Evolutionary conservation across 2,329 filamentous ascomycete genomes (phyloP).

Genomic region (Nemania sp.): DNA sequence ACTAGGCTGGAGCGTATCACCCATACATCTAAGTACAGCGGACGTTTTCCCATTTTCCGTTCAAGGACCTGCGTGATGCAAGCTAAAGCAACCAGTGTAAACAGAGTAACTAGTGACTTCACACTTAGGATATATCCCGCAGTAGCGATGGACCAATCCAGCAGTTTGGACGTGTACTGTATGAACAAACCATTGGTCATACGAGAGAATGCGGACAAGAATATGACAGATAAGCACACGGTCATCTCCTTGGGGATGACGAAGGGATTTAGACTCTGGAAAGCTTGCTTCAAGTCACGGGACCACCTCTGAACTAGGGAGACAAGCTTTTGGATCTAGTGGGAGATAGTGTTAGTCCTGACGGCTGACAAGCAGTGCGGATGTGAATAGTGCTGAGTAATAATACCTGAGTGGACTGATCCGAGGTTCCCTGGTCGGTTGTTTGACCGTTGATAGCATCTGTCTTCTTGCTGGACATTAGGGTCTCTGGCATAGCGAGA

Average conservation of each 20-base stretch:
- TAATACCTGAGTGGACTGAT: not conserved
- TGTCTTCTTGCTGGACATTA: not conserved
- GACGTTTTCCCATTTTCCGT: conserved; percentile 9
- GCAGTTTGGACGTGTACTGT: conserved; percentile 14
- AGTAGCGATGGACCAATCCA: conserved; percentile 9
- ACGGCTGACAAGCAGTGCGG: not conserved
- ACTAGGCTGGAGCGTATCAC: conserved; percentile 10
- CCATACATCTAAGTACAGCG: conserved; percentile 13
- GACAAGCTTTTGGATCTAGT: not conserved
- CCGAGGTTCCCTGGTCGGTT: not conserved
- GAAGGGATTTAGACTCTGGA: conserved; percentile 3
- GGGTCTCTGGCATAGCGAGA: not conserved
- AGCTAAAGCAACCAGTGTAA: conserved; percentile 9
- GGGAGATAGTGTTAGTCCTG: not conserved
- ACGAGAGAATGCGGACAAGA: conserved; percentile 8
- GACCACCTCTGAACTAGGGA: conserved; percentile 2
- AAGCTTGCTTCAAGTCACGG: not conserved
- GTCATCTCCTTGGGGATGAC: not conserved
- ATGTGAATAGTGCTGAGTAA: not conserved
- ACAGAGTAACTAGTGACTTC: conserved; percentile 5
- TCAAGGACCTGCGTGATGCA: conserved; percentile 15
- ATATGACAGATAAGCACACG: not conserved
- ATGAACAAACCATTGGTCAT: conserved; percentile 8
- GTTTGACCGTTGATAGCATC: not conserved
- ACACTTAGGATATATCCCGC: conserved; percentile 16